Conservation (phyloP, 192 early-diverging fungal species). For the Coemansia sp. region DNA sequence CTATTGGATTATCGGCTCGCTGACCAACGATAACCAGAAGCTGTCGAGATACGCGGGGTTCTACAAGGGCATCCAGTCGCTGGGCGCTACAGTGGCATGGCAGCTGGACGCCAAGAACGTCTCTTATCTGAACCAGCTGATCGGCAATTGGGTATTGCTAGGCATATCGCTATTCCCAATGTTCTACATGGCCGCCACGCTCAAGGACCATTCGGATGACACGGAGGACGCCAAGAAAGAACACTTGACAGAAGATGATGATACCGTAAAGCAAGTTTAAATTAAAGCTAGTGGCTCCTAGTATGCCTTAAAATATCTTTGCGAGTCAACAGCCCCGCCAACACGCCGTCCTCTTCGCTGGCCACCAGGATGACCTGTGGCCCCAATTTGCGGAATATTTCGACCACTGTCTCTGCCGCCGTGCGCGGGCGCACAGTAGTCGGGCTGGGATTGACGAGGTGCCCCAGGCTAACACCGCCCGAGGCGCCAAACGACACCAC, state of each 20-base stretch:
- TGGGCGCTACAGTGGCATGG: conserved; percentile 68
- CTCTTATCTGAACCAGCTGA: conserved; percentile 54
- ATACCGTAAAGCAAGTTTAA: background rate
- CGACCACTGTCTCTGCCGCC: conserved; percentile 70
- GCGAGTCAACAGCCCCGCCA: conserved; percentile 70
- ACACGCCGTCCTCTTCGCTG: conserved; percentile 57
- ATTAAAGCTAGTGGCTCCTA: background rate
- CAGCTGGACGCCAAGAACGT: conserved; percentile 52
- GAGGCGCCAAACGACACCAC: background rate
- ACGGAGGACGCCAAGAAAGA: background rate
- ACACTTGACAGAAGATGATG: background rate
- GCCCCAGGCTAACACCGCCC: conserved; percentile 12
- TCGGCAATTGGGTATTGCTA: conserved; percentile 59
- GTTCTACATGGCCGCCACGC: conserved; percentile 47
- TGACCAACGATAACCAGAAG: conserved; percentile 74
- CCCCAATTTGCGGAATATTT: conserved; percentile 83
- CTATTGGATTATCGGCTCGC: conserved; percentile 83
- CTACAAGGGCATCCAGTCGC: conserved; percentile 86
- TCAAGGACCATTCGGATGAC: conserved; percentile 52
- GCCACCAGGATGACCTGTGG: conserved; percentile 71
- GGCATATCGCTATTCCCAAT: conserved; percentile 55
- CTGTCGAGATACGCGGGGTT: conserved; percentile 72
- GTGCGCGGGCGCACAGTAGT: conserved; percentile 68
- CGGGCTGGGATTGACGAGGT: conserved; percentile 57
- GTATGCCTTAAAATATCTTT: conserved; percentile 64